Base-by-base conservation (phyloP, 495 filamentous ascomycete genomes). In the Penicillium herquei region DNA sequence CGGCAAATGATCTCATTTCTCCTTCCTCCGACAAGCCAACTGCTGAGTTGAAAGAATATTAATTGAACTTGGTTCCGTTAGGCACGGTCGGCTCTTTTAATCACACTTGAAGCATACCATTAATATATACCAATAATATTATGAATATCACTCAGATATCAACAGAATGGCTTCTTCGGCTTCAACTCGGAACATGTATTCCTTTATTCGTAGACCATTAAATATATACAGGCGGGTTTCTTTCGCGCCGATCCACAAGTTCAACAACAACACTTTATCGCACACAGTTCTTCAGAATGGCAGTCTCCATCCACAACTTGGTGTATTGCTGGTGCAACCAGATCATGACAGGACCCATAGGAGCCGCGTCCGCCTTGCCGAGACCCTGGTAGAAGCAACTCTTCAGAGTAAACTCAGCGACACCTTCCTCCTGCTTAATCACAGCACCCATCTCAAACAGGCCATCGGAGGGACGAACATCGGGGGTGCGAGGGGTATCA, bases 361-460 rank as follows among this genome's bases (percentile, higher is more conserved):
- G 79, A 6, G 69, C 69, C 1, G 39, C 62, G 40, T 72, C 69
- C 3, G 73, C 68, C 56, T 67, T 77, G 8, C 78, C 81, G 31
- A 81, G 62, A 2, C 81, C 82, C 56, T 83, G 73, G 67, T 81
- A 87, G 61, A 89, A 80, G 59, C 78, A 78, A 60, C 82, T 87
- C 81, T 89, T 90, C 48, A 91, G 70, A 8, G 73, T 75, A 54
- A 90, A 84, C 63, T 86, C 84, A 8, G 77, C 87, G 42, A 84
- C 77, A 12, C 78, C 76, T 44, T 82, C 72, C 3, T 82, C 78
- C 43, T 68, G 68, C 61, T 88, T 85, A 49, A 90, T 74, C 26
- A 76, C 73, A 0, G 84, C 85, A 17, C 79, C 77, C 62, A 91
- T 84, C 63, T 87, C 80, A 58, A 91, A 87, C 30, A 91, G 70